These are phyloP conservation scores for Epichloe typhina DNA, from an alignment of 2,329 filamentous ascomycete genomes.

Conservation along the genomic window DNA sequence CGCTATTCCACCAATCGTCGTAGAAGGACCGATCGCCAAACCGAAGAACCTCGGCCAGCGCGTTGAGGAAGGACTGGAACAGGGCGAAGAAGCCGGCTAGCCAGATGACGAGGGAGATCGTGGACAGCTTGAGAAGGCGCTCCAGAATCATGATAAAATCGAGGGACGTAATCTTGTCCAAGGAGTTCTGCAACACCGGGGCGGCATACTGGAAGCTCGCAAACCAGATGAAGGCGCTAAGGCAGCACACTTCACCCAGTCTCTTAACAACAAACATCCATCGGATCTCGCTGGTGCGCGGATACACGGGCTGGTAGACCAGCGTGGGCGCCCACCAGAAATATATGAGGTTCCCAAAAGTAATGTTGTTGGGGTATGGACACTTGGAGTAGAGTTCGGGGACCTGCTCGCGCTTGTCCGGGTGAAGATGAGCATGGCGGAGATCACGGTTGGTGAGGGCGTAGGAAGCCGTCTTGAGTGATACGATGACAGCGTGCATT, in stretches of 20 bases:
- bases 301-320: constrained; percentile 94
- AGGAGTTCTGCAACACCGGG: constrained; percentile 76
- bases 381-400: constrained; percentile 73
- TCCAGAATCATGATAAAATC: constrained; percentile 75
- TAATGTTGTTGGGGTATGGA: constrained; percentile 86
- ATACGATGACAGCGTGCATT: constrained; percentile 85
- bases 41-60: constrained; percentile 73
- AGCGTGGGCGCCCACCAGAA: constrained; percentile 98
- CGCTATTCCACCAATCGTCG: constrained; percentile 95
- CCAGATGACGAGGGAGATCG: constrained; percentile 93
- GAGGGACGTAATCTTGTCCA: constrained; percentile 72
- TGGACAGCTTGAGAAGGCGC: constrained; percentile 85
- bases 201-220: constrained; percentile 88
- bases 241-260: constrained; percentile 58
- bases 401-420: constrained; percentile 52
- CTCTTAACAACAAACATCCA: constrained; percentile 84
- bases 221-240: constrained; percentile 90
- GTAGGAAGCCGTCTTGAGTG: constrained; percentile 92
- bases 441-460: constrained; percentile 94
- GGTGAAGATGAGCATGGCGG: constrained; percentile 77
- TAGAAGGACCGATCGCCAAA: constrained; percentile 96
- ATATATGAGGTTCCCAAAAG: constrained; percentile 73
- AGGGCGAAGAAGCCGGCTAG: constrained; percentile 93
- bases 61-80: constrained; percentile 88
- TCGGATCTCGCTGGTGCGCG: constrained; percentile 65